A percentile compares a stretch with the other conserved stretches of the same genome.
phyloP scores from a whole-genome alignment of 2,329 filamentous ascomycete genomes.

The Sporothrix inflata region DNA sequence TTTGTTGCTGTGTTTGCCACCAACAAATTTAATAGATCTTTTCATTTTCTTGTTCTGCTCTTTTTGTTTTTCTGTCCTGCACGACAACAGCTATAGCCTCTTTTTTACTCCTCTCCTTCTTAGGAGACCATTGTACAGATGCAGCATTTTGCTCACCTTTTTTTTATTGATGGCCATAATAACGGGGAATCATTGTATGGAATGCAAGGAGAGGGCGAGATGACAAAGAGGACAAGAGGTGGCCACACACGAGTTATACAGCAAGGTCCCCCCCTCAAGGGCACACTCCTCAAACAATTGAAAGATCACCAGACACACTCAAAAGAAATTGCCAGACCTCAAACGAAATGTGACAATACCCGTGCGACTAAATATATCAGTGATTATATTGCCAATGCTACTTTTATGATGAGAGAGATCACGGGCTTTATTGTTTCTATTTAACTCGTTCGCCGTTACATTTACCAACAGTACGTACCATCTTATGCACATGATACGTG shows the following conservation, averaged over 20 bases:
- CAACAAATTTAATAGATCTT: constrained; percentile 12
- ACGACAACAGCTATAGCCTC: neutral
- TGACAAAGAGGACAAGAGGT: too few species aligned
- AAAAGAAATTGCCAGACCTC: neutral
- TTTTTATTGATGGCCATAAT: neutral
- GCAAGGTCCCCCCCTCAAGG: neutral
- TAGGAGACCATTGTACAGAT: constrained; percentile 7
- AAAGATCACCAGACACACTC: neutral
- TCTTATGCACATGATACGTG: neutral
- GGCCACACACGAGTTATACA: too few species aligned
- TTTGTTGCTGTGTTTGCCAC: neutral
- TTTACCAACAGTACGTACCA: neutral
- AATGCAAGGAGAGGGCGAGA: too few species aligned
- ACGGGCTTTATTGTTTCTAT: neutral
- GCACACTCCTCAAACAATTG: neutral
- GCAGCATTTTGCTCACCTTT: neutral
- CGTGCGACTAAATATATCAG: too few species aligned
- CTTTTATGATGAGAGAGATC: too few species aligned
- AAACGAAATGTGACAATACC: neutral
- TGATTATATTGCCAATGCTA: neutral
- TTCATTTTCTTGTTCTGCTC: constrained; percentile 17
- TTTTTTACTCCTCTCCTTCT: neutral
- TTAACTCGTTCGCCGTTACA: neutral
- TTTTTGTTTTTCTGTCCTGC: neutral
- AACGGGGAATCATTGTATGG: neutral